Evolutionary conservation across 148 eudicot species (phyloP).

Genomic region (Rhododendron griersonianum): DNA sequence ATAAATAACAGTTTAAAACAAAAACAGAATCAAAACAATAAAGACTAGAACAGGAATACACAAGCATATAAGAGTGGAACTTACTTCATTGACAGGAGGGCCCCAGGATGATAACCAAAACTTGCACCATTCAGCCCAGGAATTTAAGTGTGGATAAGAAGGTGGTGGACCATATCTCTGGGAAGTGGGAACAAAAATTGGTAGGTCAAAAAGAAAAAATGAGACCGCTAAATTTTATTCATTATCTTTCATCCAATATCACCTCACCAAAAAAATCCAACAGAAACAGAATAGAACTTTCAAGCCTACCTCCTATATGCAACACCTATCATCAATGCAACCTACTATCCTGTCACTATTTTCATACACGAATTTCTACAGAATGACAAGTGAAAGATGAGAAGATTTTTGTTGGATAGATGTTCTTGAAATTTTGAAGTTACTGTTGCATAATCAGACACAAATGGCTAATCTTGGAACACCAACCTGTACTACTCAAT

Average conservation of each 20-base stretch:
- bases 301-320: background rate
- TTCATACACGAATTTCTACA: too few relatives aligned
- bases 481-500: background rate
- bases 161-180: conserved; percentile 99
- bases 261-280: too few relatives aligned
- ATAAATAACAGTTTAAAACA: background rate
- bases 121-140: conserved; percentile 73
- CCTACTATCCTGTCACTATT: background rate
- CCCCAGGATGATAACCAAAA: conserved; percentile 99
- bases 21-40: too few relatives aligned
- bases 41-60: background rate
- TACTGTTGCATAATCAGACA: background rate
- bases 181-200: background rate
- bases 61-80: conserved; percentile 8
- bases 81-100: conserved; percentile 97
- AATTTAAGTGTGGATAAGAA: conserved; percentile 69
- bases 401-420: background rate
- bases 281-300: background rate
- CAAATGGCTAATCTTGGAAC: background rate
- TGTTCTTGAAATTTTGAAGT: background rate
- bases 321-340: background rate
- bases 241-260: background rate
- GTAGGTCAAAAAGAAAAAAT: background rate
- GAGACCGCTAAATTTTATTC: background rate
- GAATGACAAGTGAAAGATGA: background rate